A percentile compares a stretch with the other conserved stretches of the same genome.
Conservation (phyloP, 108 stramenopile genomes). For the Pseudonitzschia multiseries region DNA sequence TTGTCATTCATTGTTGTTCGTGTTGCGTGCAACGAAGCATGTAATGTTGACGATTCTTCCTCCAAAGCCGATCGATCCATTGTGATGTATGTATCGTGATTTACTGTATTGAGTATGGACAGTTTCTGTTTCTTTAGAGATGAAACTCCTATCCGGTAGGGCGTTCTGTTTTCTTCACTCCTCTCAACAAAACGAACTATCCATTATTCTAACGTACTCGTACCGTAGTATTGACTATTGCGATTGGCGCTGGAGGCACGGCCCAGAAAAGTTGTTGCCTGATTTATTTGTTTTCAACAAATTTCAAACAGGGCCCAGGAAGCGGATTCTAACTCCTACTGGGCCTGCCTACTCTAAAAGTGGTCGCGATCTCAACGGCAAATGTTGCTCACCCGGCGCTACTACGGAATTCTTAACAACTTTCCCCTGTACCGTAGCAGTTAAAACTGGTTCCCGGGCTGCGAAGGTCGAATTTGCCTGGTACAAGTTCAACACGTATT, state of each 20-base stretch:
- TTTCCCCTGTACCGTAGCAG: too few species aligned
- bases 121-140: not conserved
- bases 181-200: too few species aligned
- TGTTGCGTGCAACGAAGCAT: slow-evolving; percentile 1
- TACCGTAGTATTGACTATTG: too few species aligned
- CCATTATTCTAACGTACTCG: too few species aligned
- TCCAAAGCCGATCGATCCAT: slow-evolving; percentile 9
- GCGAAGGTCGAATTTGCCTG: too few species aligned
- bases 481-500: too few species aligned
- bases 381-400: slow-evolving; percentile 2
- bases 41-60: not conserved
- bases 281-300: not conserved
- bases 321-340: not conserved
- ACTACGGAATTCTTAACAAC: too few species aligned
- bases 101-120: not conserved
- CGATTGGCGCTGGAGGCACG: too few species aligned
- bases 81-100: not conserved
- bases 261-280: not conserved
- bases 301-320: not conserved
- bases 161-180: not conserved
- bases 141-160: not conserved
- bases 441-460: too few species aligned
- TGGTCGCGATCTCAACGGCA: not conserved
- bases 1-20: not conserved
- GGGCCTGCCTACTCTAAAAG: not conserved